Conservation (phyloP, 2,329 filamentous ascomycete genomes). For the Arthrobotrys sinensis region DNA sequence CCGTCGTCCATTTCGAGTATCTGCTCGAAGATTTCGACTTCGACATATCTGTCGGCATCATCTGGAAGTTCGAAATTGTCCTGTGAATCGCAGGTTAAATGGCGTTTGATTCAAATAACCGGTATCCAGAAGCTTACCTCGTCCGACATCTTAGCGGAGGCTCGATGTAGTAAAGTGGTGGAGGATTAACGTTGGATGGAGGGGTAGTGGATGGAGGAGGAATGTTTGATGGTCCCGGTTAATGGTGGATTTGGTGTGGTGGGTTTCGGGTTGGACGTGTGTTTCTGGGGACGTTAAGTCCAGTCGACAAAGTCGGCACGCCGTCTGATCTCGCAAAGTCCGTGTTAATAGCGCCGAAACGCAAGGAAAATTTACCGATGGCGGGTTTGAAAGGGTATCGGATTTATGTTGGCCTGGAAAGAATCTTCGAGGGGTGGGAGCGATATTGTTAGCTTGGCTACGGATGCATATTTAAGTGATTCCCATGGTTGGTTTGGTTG, state of each 20-base stretch:
- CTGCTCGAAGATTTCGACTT: slow-evolving; percentile 86
- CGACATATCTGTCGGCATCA: slow-evolving; percentile 79
- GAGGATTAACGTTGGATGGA: background rate
- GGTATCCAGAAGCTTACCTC: slow-evolving; percentile 29
- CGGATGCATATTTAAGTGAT: slow-evolving; percentile 34
- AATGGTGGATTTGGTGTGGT: slow-evolving; percentile 1
- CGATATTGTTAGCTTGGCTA: slow-evolving; percentile 26
- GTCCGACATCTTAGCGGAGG: slow-evolving; percentile 47
- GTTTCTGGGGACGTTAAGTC: slow-evolving; percentile 4
- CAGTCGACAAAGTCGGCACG: background rate
- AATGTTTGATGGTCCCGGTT: background rate
- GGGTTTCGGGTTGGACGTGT: slow-evolving; percentile 13
- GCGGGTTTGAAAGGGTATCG: background rate
- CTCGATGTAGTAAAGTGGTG: background rate
- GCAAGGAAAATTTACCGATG: background rate
- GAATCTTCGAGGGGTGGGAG: slow-evolving; percentile 1
- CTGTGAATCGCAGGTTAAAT: slow-evolving; percentile 1
- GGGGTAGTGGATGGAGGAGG: background rate
- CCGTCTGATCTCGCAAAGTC: slow-evolving; percentile 16
- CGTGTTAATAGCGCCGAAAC: slow-evolving; percentile 4
- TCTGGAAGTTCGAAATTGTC: slow-evolving; percentile 6
- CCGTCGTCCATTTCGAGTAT: slow-evolving; percentile 99
- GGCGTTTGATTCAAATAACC: background rate
- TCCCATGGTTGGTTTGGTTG: slow-evolving; percentile 19
- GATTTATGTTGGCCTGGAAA: too few species aligned